Evolutionary conservation across 1,139 yeast genomes (phyloP).

Genomic region (Candida freyschussii): DNA sequence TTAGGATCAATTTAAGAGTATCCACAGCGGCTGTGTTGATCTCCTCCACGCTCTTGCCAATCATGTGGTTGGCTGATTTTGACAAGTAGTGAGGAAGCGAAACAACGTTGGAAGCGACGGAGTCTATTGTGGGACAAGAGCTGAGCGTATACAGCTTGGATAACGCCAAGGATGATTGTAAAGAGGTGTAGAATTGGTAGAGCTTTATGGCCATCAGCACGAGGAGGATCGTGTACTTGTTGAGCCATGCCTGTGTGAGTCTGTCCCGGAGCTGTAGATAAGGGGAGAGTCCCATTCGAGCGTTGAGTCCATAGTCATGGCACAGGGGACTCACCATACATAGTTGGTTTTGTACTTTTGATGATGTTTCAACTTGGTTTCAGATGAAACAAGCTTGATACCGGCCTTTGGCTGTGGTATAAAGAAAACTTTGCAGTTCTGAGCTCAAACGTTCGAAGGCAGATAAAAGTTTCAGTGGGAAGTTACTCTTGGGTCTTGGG

Average conservation of each 20-base stretch:
- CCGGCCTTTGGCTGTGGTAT: background rate
- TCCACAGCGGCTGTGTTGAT: slow-evolving; percentile 41
- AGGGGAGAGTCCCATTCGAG: slow-evolving; percentile 21
- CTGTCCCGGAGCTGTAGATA: slow-evolving; percentile 42
- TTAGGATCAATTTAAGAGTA: slow-evolving; percentile 40
- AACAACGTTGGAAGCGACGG: slow-evolving; percentile 37
- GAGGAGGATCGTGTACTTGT: slow-evolving; percentile 46
- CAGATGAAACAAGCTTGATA: slow-evolving; percentile 1
- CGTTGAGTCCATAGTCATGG: too few relatives aligned
- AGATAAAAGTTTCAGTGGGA: too few relatives aligned
- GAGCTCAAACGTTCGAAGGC: too few relatives aligned
- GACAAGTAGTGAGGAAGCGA: slow-evolving; percentile 57
- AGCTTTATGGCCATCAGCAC: slow-evolving; percentile 46
- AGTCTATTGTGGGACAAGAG: slow-evolving; percentile 44
- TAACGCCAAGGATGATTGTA: slow-evolving; percentile 36
- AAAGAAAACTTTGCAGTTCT: too few relatives aligned
- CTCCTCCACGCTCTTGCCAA: slow-evolving; percentile 42
- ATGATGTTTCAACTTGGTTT: background rate
- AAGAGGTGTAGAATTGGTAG: slow-evolving; percentile 40
- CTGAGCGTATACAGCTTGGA: slow-evolving; percentile 33
- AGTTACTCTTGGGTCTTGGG: too few relatives aligned
- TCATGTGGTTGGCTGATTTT: slow-evolving; percentile 45
- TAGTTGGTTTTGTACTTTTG: too few relatives aligned
- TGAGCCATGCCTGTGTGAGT: slow-evolving; percentile 55
- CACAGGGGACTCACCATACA: too few relatives aligned